A percentile compares a stretch with the other conserved stretches of the same genome.
Evolutionary conservation across 805 yeast genomes (phyloP).

Genomic region (Candida xiaguanensis): DNA sequence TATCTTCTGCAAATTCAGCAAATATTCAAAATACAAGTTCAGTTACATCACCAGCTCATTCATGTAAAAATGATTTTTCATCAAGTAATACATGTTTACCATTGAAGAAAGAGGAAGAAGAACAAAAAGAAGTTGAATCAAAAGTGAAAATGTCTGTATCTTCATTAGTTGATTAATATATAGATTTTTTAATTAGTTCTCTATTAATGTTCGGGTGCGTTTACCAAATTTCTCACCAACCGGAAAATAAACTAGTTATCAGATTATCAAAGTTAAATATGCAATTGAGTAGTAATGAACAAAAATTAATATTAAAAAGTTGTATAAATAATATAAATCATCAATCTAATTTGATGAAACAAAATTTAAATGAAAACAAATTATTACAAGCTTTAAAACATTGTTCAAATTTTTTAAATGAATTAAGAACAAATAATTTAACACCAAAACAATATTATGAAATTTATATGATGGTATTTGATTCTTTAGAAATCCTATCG

Average conservation of each 20-base stretch:
- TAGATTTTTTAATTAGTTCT: background rate
- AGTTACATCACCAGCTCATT: conserved; percentile 3
- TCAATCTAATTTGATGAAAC: conserved; percentile 74
- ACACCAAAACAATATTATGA: conserved; percentile 94
- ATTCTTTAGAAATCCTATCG: conserved; percentile 69
- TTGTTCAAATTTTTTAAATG: conserved; percentile 77
- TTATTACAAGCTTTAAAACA: conserved; percentile 87
- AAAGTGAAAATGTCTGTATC: conserved; percentile 30
- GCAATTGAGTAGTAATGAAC: conserved; percentile 13
- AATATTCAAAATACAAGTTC: conserved; percentile 4
- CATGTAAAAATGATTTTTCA: conserved; percentile 5
- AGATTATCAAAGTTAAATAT: conserved; percentile 4
- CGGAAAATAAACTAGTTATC: no score
- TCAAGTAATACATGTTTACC: conserved; percentile 7
- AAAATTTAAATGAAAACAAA: conserved; percentile 59
- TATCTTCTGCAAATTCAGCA: conserved; percentile 15
- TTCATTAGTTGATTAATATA: conserved; percentile 25
- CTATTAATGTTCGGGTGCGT: no score
- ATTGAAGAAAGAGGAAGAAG: conserved; percentile 8
- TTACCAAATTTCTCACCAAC: background rate
- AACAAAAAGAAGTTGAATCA: conserved; percentile 10
- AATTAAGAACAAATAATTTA: conserved; percentile 68
- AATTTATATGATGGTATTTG: conserved; percentile 78
- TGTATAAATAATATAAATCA: conserved; percentile 50
- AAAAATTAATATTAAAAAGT: conserved; percentile 18